Evolutionary conservation across 2,329 filamentous ascomycete genomes (phyloP).

Genomic region (Incumbomyces lentus): DNA sequence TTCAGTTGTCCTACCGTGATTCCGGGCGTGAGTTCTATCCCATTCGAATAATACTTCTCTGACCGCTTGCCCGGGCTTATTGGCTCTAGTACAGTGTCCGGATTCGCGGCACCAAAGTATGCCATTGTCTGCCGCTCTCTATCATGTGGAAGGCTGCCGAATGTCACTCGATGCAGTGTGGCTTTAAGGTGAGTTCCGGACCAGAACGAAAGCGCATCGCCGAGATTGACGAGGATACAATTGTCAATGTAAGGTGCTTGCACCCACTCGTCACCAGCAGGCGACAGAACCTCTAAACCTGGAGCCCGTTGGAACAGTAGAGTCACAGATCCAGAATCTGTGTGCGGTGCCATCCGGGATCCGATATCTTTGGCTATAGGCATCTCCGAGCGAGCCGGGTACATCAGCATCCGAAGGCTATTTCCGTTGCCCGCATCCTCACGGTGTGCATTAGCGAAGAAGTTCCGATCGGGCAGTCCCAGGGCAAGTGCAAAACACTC

Average conservation of each 20-base stretch:
- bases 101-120: slow-evolving; percentile 18
- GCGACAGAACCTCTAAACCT: slow-evolving; percentile 53
- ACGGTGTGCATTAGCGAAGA: slow-evolving; percentile 62
- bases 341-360: slow-evolving; percentile 40
- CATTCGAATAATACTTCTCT: slow-evolving; percentile 15
- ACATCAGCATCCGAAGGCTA: slow-evolving; percentile 62
- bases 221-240: slow-evolving; percentile 78
- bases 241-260: slow-evolving; percentile 70
- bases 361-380: slow-evolving; percentile 3
- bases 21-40: slow-evolving; percentile 15
- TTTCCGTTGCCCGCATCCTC: slow-evolving; percentile 52
- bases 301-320: slow-evolving; percentile 46
- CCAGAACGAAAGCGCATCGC: slow-evolving; percentile 76
- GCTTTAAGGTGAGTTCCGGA: slow-evolving; percentile 83
- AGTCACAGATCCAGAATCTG: slow-evolving; percentile 47
- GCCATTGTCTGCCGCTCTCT: slow-evolving; percentile 19
- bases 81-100: slow-evolving; percentile 18
- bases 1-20: slow-evolving; percentile 18
- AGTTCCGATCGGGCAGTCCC: slow-evolving; percentile 51
- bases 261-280: slow-evolving; percentile 60
- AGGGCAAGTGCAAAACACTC: slow-evolving; percentile 65
- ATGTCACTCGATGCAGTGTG: slow-evolving; percentile 66
- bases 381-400: slow-evolving; percentile 41
- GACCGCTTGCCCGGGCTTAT: slow-evolving; percentile 1
- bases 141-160: slow-evolving; percentile 14